Evolutionary conservation across 129 eudicot genomes (phyloP), one percentile per base, ranked within the genome.

Genomic region (Saposhnikovia divaricata): DNA sequence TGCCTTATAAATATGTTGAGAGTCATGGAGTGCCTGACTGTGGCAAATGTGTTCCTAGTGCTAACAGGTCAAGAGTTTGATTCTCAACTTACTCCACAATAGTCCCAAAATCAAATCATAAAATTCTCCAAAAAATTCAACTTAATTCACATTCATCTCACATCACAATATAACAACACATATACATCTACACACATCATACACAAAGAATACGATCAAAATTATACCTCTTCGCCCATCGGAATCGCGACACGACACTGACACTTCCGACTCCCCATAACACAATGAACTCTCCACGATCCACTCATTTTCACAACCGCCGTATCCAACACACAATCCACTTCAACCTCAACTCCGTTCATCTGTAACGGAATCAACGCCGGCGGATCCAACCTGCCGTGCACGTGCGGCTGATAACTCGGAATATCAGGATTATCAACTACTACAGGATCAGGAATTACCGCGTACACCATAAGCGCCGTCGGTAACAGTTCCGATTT

Each of bases 381-480:
- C 45, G 98, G 95, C 9, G 98, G 95, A 84, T 89, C 78, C 38
- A 97, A 91, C 84, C 91, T 47, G 1, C 98, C 98, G 74, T 91
- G 93, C 77, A 93, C 98, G 78, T 93, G 87, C 43, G 98, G 98
- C 91, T 93, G 98, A 80, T 93, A 93, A 82, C 98, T 93, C 77
- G 98, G 98, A 77, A 91, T 88, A 48, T 93, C 98, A 0, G 98
- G 96, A 45, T 93, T 91, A 77, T 93, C 98, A 2, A 93, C 98
- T n/a, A 88, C 82, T 8, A 81, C 87, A 5, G 97, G 98, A 34
- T 93, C 89, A 6, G 28, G 34, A 15, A 91, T 86, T 48, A 93
- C 97, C 4, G 98, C 98, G 84, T 91, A 93, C 4, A 89, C 85
- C 98, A 89, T 93, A 0, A 91, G 96, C 13, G 97, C 87, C 78